A percentile compares a stretch with the other conserved stretches of the same genome.
These are phyloP conservation scores for Yarrowia sp. DNA, from an alignment of 805 yeast species.

Conservation along the genomic window DNA sequence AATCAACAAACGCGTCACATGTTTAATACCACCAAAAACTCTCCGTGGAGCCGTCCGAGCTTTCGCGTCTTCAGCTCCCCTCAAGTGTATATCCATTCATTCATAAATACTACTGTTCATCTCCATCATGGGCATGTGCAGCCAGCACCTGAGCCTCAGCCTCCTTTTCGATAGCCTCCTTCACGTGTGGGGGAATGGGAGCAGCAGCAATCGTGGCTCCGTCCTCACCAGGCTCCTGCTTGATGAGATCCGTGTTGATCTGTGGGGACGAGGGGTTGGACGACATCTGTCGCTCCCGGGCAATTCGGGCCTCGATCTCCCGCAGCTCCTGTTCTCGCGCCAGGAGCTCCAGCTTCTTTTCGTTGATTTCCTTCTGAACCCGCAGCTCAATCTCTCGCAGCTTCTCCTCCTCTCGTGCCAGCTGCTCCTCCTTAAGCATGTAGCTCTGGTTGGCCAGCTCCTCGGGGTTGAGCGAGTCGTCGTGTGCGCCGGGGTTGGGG, in stretches of 20 bases:
- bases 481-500: slow-evolving; percentile 20
- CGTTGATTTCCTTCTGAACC: slow-evolving; percentile 43
- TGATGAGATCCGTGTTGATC: slow-evolving; percentile 9
- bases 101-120: slow-evolving; percentile 18
- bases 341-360: slow-evolving; percentile 39
- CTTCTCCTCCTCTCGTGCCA: slow-evolving; percentile 42
- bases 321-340: slow-evolving; percentile 44
- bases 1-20: too few species aligned
- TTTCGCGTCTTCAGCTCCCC: too few species aligned
- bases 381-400: slow-evolving; percentile 42
- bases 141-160: slow-evolving; percentile 25
- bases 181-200: slow-evolving; percentile 8
- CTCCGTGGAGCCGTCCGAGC: neutral
- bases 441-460: slow-evolving; percentile 43
- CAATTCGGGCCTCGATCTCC: slow-evolving; percentile 41
- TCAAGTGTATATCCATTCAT: neutral
- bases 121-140: slow-evolving; percentile 8
- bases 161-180: slow-evolving; percentile 25
- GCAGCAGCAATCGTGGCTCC: slow-evolving; percentile 1
- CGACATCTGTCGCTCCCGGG: slow-evolving; percentile 29
- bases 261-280: slow-evolving; percentile 24
- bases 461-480: slow-evolving; percentile 39
- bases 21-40: neutral
- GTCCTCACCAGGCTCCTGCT: slow-evolving; percentile 17
- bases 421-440: slow-evolving; percentile 43